Percentiles rank a stretch among this genome's conserved stretches.
These are phyloP conservation scores for Penicillium herquei DNA, from an alignment of 495 filamentous ascomycete genomes.

Conservation along the genomic window DNA sequence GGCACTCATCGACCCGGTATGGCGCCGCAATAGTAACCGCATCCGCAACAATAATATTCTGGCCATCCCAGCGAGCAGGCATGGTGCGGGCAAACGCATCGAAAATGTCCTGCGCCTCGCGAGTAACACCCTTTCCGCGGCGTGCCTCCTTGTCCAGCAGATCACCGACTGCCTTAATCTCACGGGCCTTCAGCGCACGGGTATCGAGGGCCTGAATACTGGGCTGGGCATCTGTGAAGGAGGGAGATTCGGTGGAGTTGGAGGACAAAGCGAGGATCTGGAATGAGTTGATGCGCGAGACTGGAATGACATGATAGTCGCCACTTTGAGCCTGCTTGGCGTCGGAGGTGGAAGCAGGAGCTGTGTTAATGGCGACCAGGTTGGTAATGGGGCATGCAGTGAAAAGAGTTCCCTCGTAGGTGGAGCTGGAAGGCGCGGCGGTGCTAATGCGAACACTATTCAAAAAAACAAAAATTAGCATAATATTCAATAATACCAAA, in stretches of 20 bases:
- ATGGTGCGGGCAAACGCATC: slow-evolving; percentile 63
- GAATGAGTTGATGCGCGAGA: slow-evolving; percentile 62
- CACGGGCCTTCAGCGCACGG: slow-evolving; percentile 51
- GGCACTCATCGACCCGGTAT: slow-evolving; percentile 60
- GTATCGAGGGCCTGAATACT: slow-evolving; percentile 49
- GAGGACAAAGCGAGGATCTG: slow-evolving; percentile 62
- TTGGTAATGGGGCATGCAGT: slow-evolving; percentile 67
- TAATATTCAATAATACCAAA: too few species aligned
- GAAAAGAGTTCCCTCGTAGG: slow-evolving; percentile 63
- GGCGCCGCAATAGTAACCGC: slow-evolving; percentile 61
- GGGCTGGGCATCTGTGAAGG: slow-evolving; percentile 42
- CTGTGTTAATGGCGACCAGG: slow-evolving; percentile 60
- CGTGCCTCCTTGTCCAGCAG: slow-evolving; percentile 54
- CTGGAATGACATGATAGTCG: slow-evolving; percentile 63
- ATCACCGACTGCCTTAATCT: slow-evolving; percentile 51
- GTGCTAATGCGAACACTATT: slow-evolving; percentile 61
- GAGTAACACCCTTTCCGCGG: slow-evolving; percentile 61
- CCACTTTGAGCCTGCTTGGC: slow-evolving; percentile 43
- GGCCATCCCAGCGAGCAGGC: slow-evolving; percentile 62
- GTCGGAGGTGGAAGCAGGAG: slow-evolving; percentile 34
- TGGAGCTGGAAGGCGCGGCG: slow-evolving; percentile 46
- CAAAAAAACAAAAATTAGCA: not conserved
- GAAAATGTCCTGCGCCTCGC: slow-evolving; percentile 68
- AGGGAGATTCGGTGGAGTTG: slow-evolving; percentile 34
- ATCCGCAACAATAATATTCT: slow-evolving; percentile 63